Evolutionary conservation across 164 flowering plant species (phyloP), one percentile per base, ranked within the genome.

Genomic region (Annona squamosa): DNA sequence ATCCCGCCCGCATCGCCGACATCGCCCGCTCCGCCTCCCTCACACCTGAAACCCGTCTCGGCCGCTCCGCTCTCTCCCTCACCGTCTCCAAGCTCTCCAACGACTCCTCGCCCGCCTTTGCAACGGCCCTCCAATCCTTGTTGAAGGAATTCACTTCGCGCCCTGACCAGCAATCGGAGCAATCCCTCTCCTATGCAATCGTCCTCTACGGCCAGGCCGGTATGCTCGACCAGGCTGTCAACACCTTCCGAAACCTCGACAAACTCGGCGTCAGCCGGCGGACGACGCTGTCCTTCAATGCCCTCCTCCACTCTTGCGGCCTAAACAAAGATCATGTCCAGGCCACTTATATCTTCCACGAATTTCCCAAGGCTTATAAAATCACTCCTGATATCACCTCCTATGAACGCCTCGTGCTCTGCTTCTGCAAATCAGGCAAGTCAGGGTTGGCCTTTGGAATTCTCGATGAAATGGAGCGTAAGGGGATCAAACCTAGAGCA

Each of bases 1-100:
- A 90, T 80, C 97, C 97, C 0, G 82, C 84, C 19, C 82, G 81
- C 45, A 86, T 94, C 80, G 74, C 90, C 77, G 87, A 86, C 18
- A 88, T 92, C 75, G 91, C 89, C 88, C 87, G 89, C 6, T 87
- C 94, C 42, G 93, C 98, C 13, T 74, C 87, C 9, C 91, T 93
- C 67, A 79, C 90, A 1, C 93, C 97, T 0, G 88, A 78, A 1
- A 68, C 73, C 64, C 97, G 86, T 67, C 86, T 87, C 76, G 97
- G 90, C 74, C 92, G 97, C 45, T 52, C 87, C 75, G 83, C 85
- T 26, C 86, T 86, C 83, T 84, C 97, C 61, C 37, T 85, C 70
- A 94, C 97, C 72, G 76, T 92, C 71, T 69, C 83, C 76, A 84
- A 82, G 70, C 95, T 92, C 75, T 67, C 84, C 37, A 52, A 52